These are phyloP conservation scores for Candida ponderosae DNA, from an alignment of 805 yeast genomes.

Conservation along the genomic window DNA sequence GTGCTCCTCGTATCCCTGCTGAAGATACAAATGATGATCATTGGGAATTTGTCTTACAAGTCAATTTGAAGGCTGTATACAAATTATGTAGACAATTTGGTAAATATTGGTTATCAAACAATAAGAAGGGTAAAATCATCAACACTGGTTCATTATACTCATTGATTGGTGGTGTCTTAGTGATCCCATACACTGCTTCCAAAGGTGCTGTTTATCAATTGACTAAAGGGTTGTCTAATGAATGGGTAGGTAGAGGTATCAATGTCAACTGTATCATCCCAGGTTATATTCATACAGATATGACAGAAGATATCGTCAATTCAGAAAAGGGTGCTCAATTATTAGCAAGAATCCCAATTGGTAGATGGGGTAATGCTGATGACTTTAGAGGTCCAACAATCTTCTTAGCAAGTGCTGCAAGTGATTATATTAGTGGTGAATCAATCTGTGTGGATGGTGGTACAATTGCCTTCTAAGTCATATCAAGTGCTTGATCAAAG, in stretches of 20 bases:
- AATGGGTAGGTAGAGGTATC: slow-evolving; percentile 37
- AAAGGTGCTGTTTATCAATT: slow-evolving; percentile 76
- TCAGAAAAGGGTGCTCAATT: slow-evolving; percentile 17
- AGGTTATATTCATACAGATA: slow-evolving; percentile 39
- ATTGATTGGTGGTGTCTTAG: slow-evolving; percentile 13
- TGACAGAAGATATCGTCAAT: slow-evolving; percentile 25
- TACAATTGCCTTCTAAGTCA: slow-evolving; percentile 22
- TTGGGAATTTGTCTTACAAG: slow-evolving; percentile 64
- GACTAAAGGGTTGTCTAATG: slow-evolving; percentile 62
- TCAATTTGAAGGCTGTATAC: slow-evolving; percentile 72
- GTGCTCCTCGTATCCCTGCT: slow-evolving; percentile 44
- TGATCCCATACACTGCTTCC: slow-evolving; percentile 74
- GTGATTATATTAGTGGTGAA: slow-evolving; percentile 67
- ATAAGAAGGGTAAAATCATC: slow-evolving; percentile 57
- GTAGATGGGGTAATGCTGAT: slow-evolving; percentile 40
- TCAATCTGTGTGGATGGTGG: slow-evolving; percentile 78
- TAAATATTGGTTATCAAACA: slow-evolving; percentile 45
- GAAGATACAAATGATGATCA: slow-evolving; percentile 27
- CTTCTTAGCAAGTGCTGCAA: slow-evolving; percentile 73
- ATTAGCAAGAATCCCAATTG: slow-evolving; percentile 32
- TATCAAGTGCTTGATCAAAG: too few species aligned
- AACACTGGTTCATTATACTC: slow-evolving; percentile 70
- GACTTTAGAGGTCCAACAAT: slow-evolving; percentile 66
- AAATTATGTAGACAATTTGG: slow-evolving; percentile 74
- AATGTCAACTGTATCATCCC: slow-evolving; percentile 43